Percentiles rank a stretch among this genome's conserved stretches.
Conservation (phyloP, 169 alveolate species). For the Cryptosporidium viatorum region DNA sequence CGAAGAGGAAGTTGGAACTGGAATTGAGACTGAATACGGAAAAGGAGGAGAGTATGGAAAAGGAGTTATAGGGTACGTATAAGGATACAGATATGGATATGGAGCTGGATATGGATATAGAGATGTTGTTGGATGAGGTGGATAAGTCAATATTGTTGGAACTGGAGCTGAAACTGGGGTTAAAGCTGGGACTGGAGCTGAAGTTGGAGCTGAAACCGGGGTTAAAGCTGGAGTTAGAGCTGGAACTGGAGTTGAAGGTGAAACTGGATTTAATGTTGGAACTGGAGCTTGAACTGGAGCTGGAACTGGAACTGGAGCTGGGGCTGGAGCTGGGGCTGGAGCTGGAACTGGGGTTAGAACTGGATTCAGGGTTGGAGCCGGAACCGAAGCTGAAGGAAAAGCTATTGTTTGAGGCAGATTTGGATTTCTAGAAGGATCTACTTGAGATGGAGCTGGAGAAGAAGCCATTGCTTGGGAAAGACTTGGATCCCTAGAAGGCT, state of each 20-base stretch:
- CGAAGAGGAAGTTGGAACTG: not conserved
- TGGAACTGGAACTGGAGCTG: not conserved
- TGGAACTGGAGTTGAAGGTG: not conserved
- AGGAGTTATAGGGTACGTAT: not conserved
- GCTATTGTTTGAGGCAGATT: not conserved
- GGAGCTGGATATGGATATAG: no score
- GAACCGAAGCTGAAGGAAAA: not conserved
- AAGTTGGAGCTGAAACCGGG: no score
- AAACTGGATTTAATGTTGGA: not conserved
- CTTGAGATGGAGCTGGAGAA: not conserved
- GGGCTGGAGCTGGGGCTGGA: not conserved
- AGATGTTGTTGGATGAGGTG: not conserved
- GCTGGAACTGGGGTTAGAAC: not conserved
- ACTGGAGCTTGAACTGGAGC: not conserved
- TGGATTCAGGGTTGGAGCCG: not conserved
- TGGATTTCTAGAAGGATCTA: not conserved
- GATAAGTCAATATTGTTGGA: no score
- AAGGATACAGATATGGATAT: not conserved
- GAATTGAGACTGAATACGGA: not conserved
- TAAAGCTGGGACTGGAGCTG: not conserved
- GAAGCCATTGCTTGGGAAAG: not conserved
- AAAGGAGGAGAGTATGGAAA: not conserved
- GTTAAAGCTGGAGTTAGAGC: not conserved
- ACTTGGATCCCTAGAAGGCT: not conserved
- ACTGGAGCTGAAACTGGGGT: not conserved